Evolutionary conservation across 176 grass and related monocot species (phyloP).

Genomic region (Triticum aestivum): IWGSC_CS_RefSeq_v2.1 NC_057813.1:731428069-731428568

Average conservation of each 20-base stretch:
- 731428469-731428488: background rate
- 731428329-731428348: constrained; percentile 65
- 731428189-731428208: background rate
- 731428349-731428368: constrained; percentile 45
- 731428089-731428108: background rate
- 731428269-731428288: background rate
- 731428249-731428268: background rate
- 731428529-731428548: background rate
- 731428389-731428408: background rate
- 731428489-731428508: background rate
- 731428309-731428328: background rate
- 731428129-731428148: background rate
- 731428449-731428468: background rate
- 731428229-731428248: constrained; percentile 34
- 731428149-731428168: background rate
- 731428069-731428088: background rate
- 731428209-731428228: background rate
- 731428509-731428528: background rate
- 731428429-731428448: background rate
- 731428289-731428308: constrained; percentile 13
- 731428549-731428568: no score
- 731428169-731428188: constrained; percentile 34
- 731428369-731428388: background rate
- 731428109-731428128: background rate
- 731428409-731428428: background rate